A percentile compares a stretch with the other conserved stretches of the same genome.
Evolutionary conservation across 1,139 yeast genomes (phyloP).

Genomic region (Maudiozyma humilis): DNA sequence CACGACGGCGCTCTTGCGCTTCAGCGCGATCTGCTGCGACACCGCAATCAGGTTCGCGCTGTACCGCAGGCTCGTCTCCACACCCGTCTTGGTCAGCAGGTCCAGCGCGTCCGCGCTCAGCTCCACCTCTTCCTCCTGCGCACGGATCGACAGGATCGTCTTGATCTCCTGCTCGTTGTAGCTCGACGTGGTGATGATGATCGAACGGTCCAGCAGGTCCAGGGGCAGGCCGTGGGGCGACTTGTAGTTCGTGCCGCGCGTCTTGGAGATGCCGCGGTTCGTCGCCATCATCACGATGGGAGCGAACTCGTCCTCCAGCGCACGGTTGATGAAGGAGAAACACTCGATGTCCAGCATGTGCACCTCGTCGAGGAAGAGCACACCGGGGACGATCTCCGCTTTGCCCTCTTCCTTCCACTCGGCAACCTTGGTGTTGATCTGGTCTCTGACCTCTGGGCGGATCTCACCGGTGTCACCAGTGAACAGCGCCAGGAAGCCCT

Average conservation of each 20-base stretch:
- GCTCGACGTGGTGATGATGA: conserved; percentile 76
- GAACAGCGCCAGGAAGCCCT: conserved; percentile 91
- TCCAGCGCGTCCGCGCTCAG: conserved; percentile 77
- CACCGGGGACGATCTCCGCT: conserved; percentile 98
- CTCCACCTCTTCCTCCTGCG: conserved; percentile 95
- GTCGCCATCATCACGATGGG: conserved; percentile 99
- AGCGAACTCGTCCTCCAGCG: conserved; percentile 91
- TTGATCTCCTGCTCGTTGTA: conserved; percentile 78
- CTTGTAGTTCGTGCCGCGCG: conserved; percentile 88
- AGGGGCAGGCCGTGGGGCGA: conserved; percentile 96
- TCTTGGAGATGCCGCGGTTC: conserved; percentile 84
- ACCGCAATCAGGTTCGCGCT: conserved; percentile 88
- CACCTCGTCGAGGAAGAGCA: conserved; percentile 92
- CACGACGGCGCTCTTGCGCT: conserved; percentile 63
- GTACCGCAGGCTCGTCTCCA: conserved; percentile 86
- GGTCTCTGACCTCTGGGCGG: conserved; percentile 91
- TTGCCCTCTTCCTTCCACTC: conserved; percentile 99
- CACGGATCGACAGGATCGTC: conserved; percentile 79
- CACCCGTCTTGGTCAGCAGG: conserved; percentile 83
- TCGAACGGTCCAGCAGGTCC: conserved; percentile 87
- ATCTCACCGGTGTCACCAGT: conserved; percentile 98
- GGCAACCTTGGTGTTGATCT: conserved; percentile 90
- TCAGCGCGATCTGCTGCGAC: conserved; percentile 73
- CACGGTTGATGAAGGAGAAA: conserved; percentile 90
- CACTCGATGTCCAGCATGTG: conserved; percentile 98